Evolutionary conservation across 2,329 filamentous ascomycete species (phyloP).

Genomic region (Xylaria sp.): DNA sequence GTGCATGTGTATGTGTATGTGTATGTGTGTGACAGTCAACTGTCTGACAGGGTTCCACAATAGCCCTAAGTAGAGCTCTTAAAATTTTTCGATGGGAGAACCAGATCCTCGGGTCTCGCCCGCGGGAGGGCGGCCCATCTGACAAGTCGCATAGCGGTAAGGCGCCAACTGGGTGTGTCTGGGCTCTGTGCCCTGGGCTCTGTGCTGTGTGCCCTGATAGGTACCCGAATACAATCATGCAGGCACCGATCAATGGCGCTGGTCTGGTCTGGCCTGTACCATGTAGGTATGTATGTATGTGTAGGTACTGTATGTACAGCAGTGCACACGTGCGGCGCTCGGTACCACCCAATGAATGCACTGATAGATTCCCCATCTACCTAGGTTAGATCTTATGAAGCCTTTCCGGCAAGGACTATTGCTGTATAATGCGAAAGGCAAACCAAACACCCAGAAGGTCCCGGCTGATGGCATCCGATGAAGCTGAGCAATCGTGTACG

Average conservation of each 20-base stretch:
- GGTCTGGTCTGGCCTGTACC: slow-evolving; percentile 19
- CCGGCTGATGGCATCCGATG: neutral
- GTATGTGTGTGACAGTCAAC: neutral
- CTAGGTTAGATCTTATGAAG: too few relatives aligned
- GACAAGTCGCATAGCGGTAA: slow-evolving; percentile 17
- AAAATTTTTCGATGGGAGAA: slow-evolving; percentile 28
- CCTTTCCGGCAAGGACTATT: neutral
- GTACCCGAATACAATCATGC: slow-evolving; percentile 5
- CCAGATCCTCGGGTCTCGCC: slow-evolving; percentile 31
- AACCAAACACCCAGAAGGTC: neutral
- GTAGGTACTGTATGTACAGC: too few relatives aligned
- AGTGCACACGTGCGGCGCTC: neutral
- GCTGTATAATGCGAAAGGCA: neutral
- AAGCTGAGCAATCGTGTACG: slow-evolving; percentile 21
- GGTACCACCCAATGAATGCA: neutral
- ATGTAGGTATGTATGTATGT: too few relatives aligned
- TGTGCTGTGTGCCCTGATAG: too few relatives aligned
- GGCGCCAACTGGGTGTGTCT: neutral
- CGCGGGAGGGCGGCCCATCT: slow-evolving; percentile 22
- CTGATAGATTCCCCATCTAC: too few relatives aligned
- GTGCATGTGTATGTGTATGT: too few relatives aligned
- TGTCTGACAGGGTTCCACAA: slow-evolving; percentile 28
- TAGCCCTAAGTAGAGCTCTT: slow-evolving; percentile 6
- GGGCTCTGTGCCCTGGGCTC: too few relatives aligned
- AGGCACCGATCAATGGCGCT: slow-evolving; percentile 26